Evolutionary conservation across 495 filamentous ascomycete genomes (phyloP), one percentile per base, ranked within the genome.

Genomic region (Letharia columbiana): DNA sequence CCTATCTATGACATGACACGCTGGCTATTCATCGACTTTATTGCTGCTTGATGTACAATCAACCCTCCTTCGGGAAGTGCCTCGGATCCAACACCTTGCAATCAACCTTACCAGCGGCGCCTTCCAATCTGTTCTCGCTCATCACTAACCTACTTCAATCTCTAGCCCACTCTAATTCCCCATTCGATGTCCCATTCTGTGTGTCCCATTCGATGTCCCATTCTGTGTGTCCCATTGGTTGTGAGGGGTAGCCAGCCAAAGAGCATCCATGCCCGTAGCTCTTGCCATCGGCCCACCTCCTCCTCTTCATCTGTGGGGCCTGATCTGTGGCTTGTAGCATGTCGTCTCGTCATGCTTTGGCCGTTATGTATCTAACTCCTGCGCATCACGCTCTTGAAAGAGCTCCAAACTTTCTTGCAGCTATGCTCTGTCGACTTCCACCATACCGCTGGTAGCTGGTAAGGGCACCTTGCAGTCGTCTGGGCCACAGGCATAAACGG

Each of bases 261-360:
- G 39, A 54, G 49, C 68, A 54, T 60, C 3, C n/a, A 70, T 47
- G 9, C 54, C 64, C 6, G 52, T 62, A 20, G 64, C 57, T 62
- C 65, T 62, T 6, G 68, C 65, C 18, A 63, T 65, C 6, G 58
- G 70, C 18, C 65, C 9, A 66, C 65, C 33, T 67, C 56, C 54
- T 68, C 44, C 4, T 45, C 63, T 64, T 68, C 65, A 6, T 60
- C 59, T 28, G 47, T 67, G 49, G 28, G 59, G 57, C 31, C 58
- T 17, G 28, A 68, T 65, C 37, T 68, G 65, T 39, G 68, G 61
- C 45, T 70, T 67, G 61, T 68, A 61, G 59, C 70, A 70, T 17
- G 52, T 68, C 68, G 70, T 41, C 54, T 50, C 41, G 62, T 61
- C 31, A 67, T 63, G 2, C 65, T 33, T 52, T 68, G 54, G 17